A percentile compares a stretch with the other conserved stretches of the same genome.
phyloP scores from a whole-genome alignment of 2,329 filamentous ascomycete genomes.

The Fonsecaea monophora region DNA sequence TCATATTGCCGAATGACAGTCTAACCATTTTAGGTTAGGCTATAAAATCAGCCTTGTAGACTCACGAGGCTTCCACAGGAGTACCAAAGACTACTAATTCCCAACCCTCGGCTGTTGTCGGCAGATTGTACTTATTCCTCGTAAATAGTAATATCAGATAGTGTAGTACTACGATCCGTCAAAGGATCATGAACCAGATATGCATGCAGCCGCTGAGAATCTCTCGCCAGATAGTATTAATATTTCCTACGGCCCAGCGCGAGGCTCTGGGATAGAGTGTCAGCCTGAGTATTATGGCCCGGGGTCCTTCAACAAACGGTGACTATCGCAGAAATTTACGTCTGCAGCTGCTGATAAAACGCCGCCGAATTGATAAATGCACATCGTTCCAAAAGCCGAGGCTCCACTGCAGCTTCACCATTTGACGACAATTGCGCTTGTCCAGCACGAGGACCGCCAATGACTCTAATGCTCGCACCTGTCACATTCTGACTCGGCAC shows the following conservation, averaged over 20 bases:
- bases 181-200: not conserved
- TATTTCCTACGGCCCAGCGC: not conserved
- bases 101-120: too few species aligned
- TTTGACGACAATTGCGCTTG: slow-evolving; percentile 10
- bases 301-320: not conserved
- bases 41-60: too few species aligned
- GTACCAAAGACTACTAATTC: too few species aligned
- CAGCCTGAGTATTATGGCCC: not conserved
- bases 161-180: not conserved
- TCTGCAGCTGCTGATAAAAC: slow-evolving; percentile 29
- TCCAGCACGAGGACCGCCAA: slow-evolving; percentile 26
- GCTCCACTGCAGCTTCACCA: slow-evolving; percentile 8
- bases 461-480: slow-evolving; percentile 16
- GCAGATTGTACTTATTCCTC: too few species aligned
- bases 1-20: not conserved
- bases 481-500: slow-evolving; percentile 18
- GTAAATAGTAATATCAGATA: not conserved
- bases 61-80: too few species aligned
- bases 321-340: slow-evolving; percentile 1
- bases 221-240: too few species aligned
- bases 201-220: too few species aligned
- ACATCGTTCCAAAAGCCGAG: slow-evolving; percentile 21
- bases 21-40: not conserved
- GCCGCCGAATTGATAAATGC: slow-evolving; percentile 27
- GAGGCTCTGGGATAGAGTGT: not conserved